Percentiles rank a stretch among this genome's conserved stretches.
phyloP scores from a whole-genome alignment of 192 early-diverging fungal genomes.

The Backusella macrospora region DNA sequence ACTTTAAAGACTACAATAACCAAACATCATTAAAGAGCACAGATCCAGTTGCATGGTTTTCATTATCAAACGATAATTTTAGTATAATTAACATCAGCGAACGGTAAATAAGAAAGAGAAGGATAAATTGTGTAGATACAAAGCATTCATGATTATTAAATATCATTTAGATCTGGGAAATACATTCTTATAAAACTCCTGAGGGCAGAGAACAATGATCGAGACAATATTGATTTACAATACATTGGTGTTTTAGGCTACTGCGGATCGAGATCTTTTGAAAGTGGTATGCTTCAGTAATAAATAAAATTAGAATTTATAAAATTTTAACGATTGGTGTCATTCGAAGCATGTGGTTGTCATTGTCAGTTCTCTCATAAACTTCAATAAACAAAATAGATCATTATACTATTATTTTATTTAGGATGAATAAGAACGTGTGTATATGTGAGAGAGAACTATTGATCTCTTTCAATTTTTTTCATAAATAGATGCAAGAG shows the following conservation, averaged over 20 bases:
- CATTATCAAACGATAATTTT: constrained; percentile 13
- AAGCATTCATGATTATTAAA: no score
- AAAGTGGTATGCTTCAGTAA: constrained; percentile 1
- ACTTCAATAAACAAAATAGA: no score
- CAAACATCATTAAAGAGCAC: background rate
- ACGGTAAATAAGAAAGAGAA: constrained; percentile 22
- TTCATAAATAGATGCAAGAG: no score
- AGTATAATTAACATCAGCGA: constrained; percentile 20
- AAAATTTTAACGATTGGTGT: no score
- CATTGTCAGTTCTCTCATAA: no score
- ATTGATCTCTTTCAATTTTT: no score
- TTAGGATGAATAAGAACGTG: no score
- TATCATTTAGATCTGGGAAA: constrained; percentile 47
- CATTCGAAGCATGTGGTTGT: no score
- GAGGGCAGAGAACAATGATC: constrained; percentile 34
- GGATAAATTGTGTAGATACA: no score
- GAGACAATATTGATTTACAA: constrained; percentile 60
- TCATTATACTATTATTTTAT: no score
- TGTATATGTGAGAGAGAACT: no score
- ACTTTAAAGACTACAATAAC: constrained; percentile 28
- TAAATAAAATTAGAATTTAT: background rate
- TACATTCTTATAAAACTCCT: constrained; percentile 56
- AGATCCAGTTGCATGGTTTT: constrained; percentile 44
- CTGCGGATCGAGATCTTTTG: constrained; percentile 33
- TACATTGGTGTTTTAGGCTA: constrained; percentile 57